Base-by-base conservation (phyloP, 352 stramenopile species). In the Phytophthora pluvialis region DNA sequence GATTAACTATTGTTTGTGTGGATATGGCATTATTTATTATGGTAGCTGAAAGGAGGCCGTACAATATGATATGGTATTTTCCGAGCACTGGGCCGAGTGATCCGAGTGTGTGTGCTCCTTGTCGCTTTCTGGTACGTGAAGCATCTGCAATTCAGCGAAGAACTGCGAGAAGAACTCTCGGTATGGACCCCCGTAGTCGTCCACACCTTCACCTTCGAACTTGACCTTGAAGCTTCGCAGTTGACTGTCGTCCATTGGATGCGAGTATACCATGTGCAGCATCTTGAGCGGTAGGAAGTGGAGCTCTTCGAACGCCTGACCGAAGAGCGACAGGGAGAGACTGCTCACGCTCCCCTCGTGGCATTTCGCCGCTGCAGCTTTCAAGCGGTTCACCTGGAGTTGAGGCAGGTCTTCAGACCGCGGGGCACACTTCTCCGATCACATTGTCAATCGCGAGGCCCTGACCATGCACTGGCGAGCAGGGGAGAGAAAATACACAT, bases 111-210 rank as follows among this genome's bases (percentile, higher is more conserved):
- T n/a, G n/a, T n/a, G n/a, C n/a, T n/a, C n/a, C n/a, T n/a, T n/a
- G n/a, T n/a, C n/a, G n/a, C n/a, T n/a, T n/a, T n/a, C n/a, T n/a
- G n/a, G n/a, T n/a, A n/a, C 67, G 2, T 67, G 46, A 11, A 90
- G 49, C 70, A 85, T 83, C 47, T 90, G 77, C 8, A 90, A 51
- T 35, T 89, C 81, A 10, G 77, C 75, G 28, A 92, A 94, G 35
- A 95, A 87, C 56, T 97, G 89, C 0, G 88, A 89, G 42, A 97
- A 97, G 52, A 98, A 95, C 59, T 98, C 94, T 31, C 94, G 83
- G 67, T 98, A 98, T 8, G 94, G 91, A 1, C 95, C 95, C 3
- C 95, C 95, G 45, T 98, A 98, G 73, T 98, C 95, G 64, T 98
- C 91, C 1, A 97, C 93, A 5, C 93, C 94, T 72, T 98, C 94